These are phyloP conservation scores for Eimeria necatrix DNA, from an alignment of 169 alveolate genomes.

Conservation along the genomic window DNA sequence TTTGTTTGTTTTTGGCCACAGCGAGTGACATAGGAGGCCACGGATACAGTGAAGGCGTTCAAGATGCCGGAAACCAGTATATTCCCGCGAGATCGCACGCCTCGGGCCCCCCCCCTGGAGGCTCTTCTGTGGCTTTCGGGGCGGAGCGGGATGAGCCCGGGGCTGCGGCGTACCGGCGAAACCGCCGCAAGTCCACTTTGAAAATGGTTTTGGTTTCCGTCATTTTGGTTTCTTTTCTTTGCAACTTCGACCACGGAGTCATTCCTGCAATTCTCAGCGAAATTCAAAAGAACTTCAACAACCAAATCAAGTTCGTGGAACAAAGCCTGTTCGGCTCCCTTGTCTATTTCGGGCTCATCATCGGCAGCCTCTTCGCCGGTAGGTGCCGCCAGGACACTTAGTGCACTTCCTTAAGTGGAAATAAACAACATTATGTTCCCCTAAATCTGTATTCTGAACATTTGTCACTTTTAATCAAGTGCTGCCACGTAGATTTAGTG, in stretches of 20 bases:
- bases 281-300: slow-evolving; percentile 82
- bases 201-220: slow-evolving; percentile 38
- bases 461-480: too few relatives aligned
- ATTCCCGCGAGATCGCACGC: neutral
- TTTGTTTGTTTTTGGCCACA: neutral
- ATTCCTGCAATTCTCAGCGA: slow-evolving; percentile 87
- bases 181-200: neutral
- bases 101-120: neutral
- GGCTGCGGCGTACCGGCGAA: slow-evolving; percentile 49
- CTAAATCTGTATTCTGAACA: too few relatives aligned
- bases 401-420: neutral
- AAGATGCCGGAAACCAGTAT: neutral
- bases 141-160: neutral
- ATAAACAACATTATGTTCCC: too few relatives aligned
- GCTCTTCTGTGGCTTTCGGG: neutral
- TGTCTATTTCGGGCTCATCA: slow-evolving; percentile 88
- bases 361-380: slow-evolving; percentile 88
- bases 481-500: too few relatives aligned
- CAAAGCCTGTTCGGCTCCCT: slow-evolving; percentile 88
- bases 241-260: slow-evolving; percentile 88
- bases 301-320: slow-evolving; percentile 83
- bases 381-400: neutral
- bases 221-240: slow-evolving; percentile 50
- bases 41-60: neutral
- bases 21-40: neutral